Conservation (phyloP, 331 rosid genomes). For the Rhamnella rubrinervis region DNA sequence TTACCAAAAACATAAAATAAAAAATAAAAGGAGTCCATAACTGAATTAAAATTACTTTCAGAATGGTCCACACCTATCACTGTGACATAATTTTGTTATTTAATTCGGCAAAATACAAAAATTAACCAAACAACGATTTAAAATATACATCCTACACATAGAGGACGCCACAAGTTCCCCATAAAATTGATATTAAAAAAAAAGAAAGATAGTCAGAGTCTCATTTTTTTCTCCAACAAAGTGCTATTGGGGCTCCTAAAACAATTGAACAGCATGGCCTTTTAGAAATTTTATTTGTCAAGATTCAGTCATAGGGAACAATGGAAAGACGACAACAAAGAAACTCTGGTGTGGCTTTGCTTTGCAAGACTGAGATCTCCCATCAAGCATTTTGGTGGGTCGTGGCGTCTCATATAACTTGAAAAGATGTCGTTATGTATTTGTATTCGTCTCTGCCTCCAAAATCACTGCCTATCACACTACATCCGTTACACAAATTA, state of each 20-base stretch:
- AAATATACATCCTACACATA: background rate
- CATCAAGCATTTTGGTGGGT: background rate
- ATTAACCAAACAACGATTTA: background rate
- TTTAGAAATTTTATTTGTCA: background rate
- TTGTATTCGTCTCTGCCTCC: too few relatives aligned
- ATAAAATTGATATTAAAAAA: conserved; percentile 2
- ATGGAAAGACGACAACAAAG: background rate
- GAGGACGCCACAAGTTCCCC: conserved; percentile 6
- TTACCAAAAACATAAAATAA: too few relatives aligned
- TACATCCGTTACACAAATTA: too few relatives aligned
- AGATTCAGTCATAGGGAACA: conserved; percentile 1
- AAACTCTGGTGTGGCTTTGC: too few relatives aligned
- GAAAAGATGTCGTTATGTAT: background rate
- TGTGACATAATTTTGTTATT: conserved; percentile 1
- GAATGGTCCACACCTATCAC: conserved; percentile 14
- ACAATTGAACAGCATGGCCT: background rate
- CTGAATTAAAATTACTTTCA: background rate
- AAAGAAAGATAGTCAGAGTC: background rate
- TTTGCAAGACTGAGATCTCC: background rate
- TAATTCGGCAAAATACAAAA: background rate
- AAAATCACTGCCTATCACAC: too few relatives aligned
- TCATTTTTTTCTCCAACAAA: background rate
- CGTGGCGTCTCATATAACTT: background rate
- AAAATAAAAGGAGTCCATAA: conserved; percentile 1
- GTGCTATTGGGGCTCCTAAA: conserved; percentile 3